A percentile compares a stretch with the other conserved stretches of the same genome.
Conservation (phyloP, 371 early-diverging fungal species). For the Phascolomyces articulosus region DNA sequence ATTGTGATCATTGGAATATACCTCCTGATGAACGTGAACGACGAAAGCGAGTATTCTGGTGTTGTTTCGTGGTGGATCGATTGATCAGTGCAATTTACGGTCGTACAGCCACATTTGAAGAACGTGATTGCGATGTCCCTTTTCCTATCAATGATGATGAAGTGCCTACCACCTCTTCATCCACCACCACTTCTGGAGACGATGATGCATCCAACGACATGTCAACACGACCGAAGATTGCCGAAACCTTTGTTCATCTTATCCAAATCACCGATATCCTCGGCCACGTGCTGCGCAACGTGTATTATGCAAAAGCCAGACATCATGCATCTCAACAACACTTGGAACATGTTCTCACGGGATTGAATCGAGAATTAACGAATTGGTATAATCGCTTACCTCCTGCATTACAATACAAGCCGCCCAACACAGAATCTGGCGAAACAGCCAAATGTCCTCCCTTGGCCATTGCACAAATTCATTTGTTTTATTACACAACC, state of each 20-base stretch:
- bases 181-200: not conserved
- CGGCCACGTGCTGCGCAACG: slow-evolving; percentile 47
- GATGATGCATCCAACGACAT: not conserved
- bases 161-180: slow-evolving; percentile 16
- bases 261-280: slow-evolving; percentile 45
- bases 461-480: slow-evolving; percentile 41
- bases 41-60: slow-evolving; percentile 55
- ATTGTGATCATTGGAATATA: slow-evolving; percentile 51
- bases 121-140: slow-evolving; percentile 49
- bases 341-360: slow-evolving; percentile 33
- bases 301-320: slow-evolving; percentile 43
- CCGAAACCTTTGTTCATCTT: slow-evolving; percentile 39
- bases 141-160: slow-evolving; percentile 51
- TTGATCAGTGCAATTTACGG: slow-evolving; percentile 46
- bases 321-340: slow-evolving; percentile 24
- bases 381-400: slow-evolving; percentile 53
- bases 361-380: slow-evolving; percentile 37
- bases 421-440: slow-evolving; percentile 12
- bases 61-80: slow-evolving; percentile 52
- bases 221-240: slow-evolving; percentile 20
- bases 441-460: slow-evolving; percentile 15
- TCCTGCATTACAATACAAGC: slow-evolving; percentile 32
- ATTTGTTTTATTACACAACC: slow-evolving; percentile 47
- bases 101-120: slow-evolving; percentile 46
- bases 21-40: slow-evolving; percentile 39